Percentiles rank a stretch among this genome's conserved stretches.
Evolutionary conservation across 2,329 filamentous ascomycete genomes (phyloP).

Genomic region (Metarhizium brunneum): DNA sequence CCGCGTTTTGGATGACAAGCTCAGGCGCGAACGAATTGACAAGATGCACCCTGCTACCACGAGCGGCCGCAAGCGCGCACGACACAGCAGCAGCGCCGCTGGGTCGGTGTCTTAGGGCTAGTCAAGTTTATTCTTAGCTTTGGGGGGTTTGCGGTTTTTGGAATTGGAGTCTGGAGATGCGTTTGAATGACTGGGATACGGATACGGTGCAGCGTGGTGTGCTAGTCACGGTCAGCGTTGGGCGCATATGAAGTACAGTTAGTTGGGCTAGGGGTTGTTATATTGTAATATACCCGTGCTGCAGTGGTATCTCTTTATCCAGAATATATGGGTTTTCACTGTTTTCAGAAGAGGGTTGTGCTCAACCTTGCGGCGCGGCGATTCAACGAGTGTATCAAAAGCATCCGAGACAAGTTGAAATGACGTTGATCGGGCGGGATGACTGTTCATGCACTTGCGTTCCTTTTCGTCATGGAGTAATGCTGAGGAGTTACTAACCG

Average conservation of each 20-base stretch:
- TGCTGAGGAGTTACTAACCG: too few relatives aligned
- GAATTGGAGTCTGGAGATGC: not conserved
- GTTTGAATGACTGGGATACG: not conserved
- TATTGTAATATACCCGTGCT: not conserved
- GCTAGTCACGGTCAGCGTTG: not conserved
- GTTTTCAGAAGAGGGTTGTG: not conserved
- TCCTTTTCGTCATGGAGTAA: too few relatives aligned
- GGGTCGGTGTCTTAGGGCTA: not conserved
- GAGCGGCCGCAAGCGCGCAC: slow-evolving; percentile 47
- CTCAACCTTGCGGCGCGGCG: not conserved
- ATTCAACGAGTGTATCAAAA: not conserved
- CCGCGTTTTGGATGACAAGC: slow-evolving; percentile 56
- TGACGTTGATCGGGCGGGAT: not conserved
- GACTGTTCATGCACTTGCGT: too few relatives aligned
- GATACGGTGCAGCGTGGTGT: not conserved
- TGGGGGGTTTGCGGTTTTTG: not conserved
- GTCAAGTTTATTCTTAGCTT: not conserved
- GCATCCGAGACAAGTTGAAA: not conserved
- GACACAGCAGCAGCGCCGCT: slow-evolving; percentile 35
- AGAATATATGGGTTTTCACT: not conserved
- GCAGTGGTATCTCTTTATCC: not conserved
- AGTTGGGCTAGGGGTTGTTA: not conserved
- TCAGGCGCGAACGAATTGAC: slow-evolving; percentile 52
- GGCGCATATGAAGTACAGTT: not conserved
- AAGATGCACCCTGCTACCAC: slow-evolving; percentile 43